Evolutionary conservation across 306 rosid species (phyloP), one percentile per base, ranked within the genome.

Genomic region (Prunus mongolica): DNA sequence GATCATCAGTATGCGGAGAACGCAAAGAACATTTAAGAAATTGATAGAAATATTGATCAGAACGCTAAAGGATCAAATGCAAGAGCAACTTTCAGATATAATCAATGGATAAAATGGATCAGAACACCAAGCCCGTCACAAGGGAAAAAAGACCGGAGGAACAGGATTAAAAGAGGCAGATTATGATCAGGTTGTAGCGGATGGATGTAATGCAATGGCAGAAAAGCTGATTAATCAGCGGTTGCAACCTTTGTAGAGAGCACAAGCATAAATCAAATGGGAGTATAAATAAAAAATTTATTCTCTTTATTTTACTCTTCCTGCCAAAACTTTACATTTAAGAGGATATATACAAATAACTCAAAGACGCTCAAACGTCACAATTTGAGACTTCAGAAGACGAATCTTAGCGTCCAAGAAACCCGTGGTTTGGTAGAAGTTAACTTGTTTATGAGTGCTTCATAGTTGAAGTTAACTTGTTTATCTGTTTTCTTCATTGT

Each of bases 251-350:
- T 57, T 15, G 34, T 19, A 30, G 32, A 71, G 75, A 20, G 51
- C 66, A 44, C 9, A 57, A 72, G 66, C 34, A 67, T 22, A 46
- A 2, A 44, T 54, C 18, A 67, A 50, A 25, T 8, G 14, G 56
- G 18, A 49, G 24, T 44, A 45, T 4, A 47, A 11, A 60, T 45
- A 73, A 34, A 20, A 14, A 38, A 0, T 41, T 57, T 56, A 0
- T 46, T 72, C 54, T 22, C n/a, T 24, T 58, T 41, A 72, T 57
- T 4, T 58, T 3, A 45, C 41, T 44, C 67, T 58, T 44, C 44
- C 44, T 30, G 62, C 3, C 30, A 16, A 57, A n/a, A 62, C 80
- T 74, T 27, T 73, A 84, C 80, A 69, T 47, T 47, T 13, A 44
- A 45, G 13, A 44, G n/a, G 3, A 20, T 62, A 64, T 75, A 65